Evolutionary conservation across 441 rosid genomes (phyloP), one percentile per base, ranked within the genome.

Genomic region (Erysimum pusillum): DNA sequence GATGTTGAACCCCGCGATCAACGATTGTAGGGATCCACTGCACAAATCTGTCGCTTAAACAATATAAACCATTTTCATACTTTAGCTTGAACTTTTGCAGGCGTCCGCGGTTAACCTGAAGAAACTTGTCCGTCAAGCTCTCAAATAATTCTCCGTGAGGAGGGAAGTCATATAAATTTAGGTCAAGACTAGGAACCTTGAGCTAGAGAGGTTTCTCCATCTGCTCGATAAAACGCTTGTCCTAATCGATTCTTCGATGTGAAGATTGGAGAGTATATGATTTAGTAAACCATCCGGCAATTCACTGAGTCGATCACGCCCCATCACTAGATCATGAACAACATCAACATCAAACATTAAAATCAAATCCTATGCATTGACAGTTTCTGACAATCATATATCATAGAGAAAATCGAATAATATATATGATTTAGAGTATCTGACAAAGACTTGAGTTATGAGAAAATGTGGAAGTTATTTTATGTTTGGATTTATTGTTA

Each of bases 1-100:
- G 56, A 46, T 74, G 52, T 1, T 17, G 44, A 28, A 66, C 28
- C 15, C 67, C 52, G 5, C 5, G 49, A 35, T 45, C 59, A n/a
- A 74, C 22, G 0, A n/a, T 14, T 5, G 6, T 35, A 6, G 15
- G 0, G 7, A 74, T 46, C 73, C 51, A 45, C 1, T 9, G 18
- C 4, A 3, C 20, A 4, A 45, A 45, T 4, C n/a, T 12, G 45
- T 12, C 45, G 5, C 45, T 11, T 41, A 41, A 14, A 41, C 12
- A 41, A 41, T 3, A 4, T 9, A 1, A 0, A 3, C n/a, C 49
- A 45, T 45, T 3, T n/a, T n/a, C 49, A n/a, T 45, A 45, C 9
- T 45, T n/a, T 15, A 45, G n/a, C 51, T 45, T 45, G 20, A 45
- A 7, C 45, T 41, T 41, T 41, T 41, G 6, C 10, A 41, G 14